These are phyloP conservation scores for Kazachstania kunashirensis DNA, from an alignment of 805 yeast genomes.

Conservation along the genomic window DNA sequence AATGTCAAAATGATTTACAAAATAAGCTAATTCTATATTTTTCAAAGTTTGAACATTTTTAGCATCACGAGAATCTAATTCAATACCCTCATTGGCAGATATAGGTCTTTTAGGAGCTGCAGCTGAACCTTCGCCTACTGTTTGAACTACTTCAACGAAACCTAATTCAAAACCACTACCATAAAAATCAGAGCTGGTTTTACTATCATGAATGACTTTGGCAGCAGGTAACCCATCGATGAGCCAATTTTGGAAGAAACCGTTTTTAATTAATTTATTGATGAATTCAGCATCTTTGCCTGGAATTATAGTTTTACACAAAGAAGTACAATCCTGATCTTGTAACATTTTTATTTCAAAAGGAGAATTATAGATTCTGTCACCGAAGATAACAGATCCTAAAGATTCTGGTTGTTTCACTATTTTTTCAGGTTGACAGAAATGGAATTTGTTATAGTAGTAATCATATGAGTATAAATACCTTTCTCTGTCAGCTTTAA, in stretches of 20 bases:
- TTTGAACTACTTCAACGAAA: constrained; percentile 41
- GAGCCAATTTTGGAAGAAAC: constrained; percentile 85
- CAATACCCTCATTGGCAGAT: constrained; percentile 7
- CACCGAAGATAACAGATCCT: constrained; percentile 92
- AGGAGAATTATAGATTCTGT: constrained; percentile 89
- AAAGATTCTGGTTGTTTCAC: constrained; percentile 74
- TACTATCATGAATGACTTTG: constrained; percentile 43
- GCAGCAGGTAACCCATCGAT: constrained; percentile 95
- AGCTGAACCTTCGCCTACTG: constrained; percentile 4
- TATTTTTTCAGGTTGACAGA: constrained; percentile 56
- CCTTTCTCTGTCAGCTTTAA: constrained; percentile 36
- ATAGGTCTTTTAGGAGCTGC: constrained; percentile 4
- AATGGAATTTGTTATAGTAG: constrained; percentile 73
- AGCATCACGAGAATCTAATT: constrained; percentile 12
- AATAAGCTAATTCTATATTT: constrained; percentile 38
- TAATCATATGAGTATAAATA: constrained; percentile 70
- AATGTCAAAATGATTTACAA: constrained; percentile 76
- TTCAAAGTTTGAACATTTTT: constrained; percentile 12
- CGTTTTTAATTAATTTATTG: constrained; percentile 67
- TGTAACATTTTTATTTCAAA: constrained; percentile 71
- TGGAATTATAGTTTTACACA: constrained; percentile 55
- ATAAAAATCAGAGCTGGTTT: constrained; percentile 54
- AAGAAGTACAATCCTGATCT: constrained; percentile 52
- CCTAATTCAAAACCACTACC: constrained; percentile 81
- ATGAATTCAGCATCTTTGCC: constrained; percentile 65